A percentile compares a stretch with the other conserved stretches of the same genome.
phyloP scores from a whole-genome alignment of 2,329 filamentous ascomycete species.

The Beauveria scarabaeidicola region DNA sequence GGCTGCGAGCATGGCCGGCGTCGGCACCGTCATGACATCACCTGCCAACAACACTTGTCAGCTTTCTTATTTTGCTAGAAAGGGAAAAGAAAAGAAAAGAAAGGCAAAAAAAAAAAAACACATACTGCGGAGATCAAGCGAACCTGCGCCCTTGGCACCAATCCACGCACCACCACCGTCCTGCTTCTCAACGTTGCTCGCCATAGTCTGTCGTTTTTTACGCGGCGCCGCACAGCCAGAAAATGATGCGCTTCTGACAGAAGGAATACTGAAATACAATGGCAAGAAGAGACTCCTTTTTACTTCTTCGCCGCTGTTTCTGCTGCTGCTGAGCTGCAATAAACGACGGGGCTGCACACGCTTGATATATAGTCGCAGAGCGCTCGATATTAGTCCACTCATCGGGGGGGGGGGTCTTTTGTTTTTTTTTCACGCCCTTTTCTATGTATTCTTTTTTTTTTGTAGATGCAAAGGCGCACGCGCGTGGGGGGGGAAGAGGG shows the following conservation, averaged over 20 bases:
- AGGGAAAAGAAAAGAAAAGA: too few species aligned
- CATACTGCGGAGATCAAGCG: constrained; percentile 33
- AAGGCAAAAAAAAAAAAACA: background rate
- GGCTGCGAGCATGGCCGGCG: constrained; percentile 70
- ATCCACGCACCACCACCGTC: constrained; percentile 25
- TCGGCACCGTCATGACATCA: constrained; percentile 62
- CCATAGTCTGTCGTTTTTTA: background rate
- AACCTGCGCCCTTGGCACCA: constrained; percentile 29
- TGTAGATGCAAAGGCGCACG: background rate
- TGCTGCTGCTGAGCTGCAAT: too few species aligned
- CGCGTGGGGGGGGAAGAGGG: background rate
- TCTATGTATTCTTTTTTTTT: too few species aligned
- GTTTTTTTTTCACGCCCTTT: background rate
- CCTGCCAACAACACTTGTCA: constrained; percentile 23
- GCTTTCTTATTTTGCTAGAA: background rate
- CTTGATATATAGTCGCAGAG: background rate
- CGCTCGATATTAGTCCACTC: background rate
- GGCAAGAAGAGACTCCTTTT: background rate
- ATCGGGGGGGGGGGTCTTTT: too few species aligned
- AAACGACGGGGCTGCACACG: background rate
- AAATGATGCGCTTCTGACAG: background rate
- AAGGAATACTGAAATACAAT: background rate
- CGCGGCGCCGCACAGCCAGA: background rate
- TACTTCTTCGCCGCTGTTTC: too few species aligned
- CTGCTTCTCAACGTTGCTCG: background rate